phyloP scores from a whole-genome alignment of 2,329 filamentous ascomycete species.

The Aspergillus oerlinghausenensis region DNA sequence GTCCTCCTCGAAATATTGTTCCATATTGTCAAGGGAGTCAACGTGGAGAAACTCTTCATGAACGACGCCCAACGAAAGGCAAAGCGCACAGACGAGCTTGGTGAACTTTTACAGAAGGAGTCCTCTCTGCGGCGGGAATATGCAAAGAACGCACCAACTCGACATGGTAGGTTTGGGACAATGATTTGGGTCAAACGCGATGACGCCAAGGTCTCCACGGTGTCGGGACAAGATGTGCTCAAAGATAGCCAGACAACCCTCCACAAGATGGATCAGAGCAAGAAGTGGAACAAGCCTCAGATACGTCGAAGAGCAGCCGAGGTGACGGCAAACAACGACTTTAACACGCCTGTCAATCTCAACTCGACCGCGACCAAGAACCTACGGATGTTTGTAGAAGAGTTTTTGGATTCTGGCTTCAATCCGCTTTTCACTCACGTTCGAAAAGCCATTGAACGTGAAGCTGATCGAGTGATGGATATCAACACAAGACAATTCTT shows the following conservation, averaged over 20 bases:
- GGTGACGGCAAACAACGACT: slow-evolving; percentile 60
- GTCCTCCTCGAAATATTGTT: slow-evolving; percentile 89
- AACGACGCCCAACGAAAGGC: slow-evolving; percentile 66
- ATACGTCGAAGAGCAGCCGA: slow-evolving; percentile 58
- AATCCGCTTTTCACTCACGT: slow-evolving; percentile 85
- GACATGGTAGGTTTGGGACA: slow-evolving; percentile 91
- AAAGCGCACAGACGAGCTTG: slow-evolving; percentile 68
- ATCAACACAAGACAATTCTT: slow-evolving; percentile 83
- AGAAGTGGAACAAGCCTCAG: slow-evolving; percentile 82
- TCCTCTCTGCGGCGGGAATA: slow-evolving; percentile 74
- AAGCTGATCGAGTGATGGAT: slow-evolving; percentile 73
- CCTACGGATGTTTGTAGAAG: slow-evolving; percentile 77
- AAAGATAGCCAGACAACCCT: slow-evolving; percentile 67
- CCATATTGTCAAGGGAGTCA: slow-evolving; percentile 84
- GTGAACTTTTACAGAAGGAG: slow-evolving; percentile 73
- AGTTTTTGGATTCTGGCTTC: slow-evolving; percentile 92
- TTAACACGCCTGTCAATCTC: slow-evolving; percentile 68
- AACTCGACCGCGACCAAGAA: slow-evolving; percentile 70
- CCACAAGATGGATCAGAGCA: slow-evolving; percentile 83
- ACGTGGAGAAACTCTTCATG: slow-evolving; percentile 80
- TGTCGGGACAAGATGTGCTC: slow-evolving; percentile 84
- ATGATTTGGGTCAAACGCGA: slow-evolving; percentile 96
- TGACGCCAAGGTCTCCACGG: slow-evolving; percentile 74
- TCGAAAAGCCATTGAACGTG: slow-evolving; percentile 83
- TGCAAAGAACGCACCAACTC: slow-evolving; percentile 71